Evolutionary conservation across 768 basidiomycete species (phyloP).

Genomic region (Kwoniella dendrophila): DNA sequence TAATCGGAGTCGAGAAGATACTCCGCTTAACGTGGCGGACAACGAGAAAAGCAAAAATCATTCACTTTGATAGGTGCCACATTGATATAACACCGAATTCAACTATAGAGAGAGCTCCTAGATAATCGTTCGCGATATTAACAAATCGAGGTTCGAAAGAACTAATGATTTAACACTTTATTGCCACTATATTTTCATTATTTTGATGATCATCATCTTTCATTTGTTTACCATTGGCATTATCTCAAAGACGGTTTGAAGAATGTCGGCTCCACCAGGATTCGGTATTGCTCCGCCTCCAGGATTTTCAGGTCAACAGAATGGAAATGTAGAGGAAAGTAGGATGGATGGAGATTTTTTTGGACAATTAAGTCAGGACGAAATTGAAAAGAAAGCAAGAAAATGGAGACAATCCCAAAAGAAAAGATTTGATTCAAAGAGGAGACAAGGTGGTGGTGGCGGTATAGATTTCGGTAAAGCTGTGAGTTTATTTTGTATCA

Average conservation of each 20-base stretch:
- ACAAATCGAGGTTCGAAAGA: conserved; percentile 2
- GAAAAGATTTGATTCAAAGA: conserved; percentile 70
- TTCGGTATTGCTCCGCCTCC: conserved; percentile 33
- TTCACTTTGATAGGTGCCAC: not conserved
- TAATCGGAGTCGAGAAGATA: no score
- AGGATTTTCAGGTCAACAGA: conserved; percentile 25
- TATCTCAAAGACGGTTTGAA: conserved; percentile 9
- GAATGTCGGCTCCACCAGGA: conserved; percentile 43
- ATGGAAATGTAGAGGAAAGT: conserved; percentile 31
- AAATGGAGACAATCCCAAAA: conserved; percentile 83
- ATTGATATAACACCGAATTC: no score
- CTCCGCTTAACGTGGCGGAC: no score
- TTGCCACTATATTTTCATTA: conserved; percentile 1
- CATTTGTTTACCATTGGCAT: not conserved
- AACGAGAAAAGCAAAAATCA: no score
- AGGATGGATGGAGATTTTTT: conserved; percentile 52
- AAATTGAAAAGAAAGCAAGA: conserved; percentile 85
- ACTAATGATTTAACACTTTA: no score
- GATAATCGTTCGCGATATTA: conserved; percentile 11
- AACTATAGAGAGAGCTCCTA: no score
- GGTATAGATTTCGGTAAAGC: conserved; percentile 57
- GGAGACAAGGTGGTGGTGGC: conserved; percentile 53
- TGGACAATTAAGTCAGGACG: conserved; percentile 63
- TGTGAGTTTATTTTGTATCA: conserved; percentile 44
- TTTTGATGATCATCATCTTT: not conserved